Conservation (phyloP, 176 grass and related monocot genomes). For the Tuctoria greenei region DNA sequence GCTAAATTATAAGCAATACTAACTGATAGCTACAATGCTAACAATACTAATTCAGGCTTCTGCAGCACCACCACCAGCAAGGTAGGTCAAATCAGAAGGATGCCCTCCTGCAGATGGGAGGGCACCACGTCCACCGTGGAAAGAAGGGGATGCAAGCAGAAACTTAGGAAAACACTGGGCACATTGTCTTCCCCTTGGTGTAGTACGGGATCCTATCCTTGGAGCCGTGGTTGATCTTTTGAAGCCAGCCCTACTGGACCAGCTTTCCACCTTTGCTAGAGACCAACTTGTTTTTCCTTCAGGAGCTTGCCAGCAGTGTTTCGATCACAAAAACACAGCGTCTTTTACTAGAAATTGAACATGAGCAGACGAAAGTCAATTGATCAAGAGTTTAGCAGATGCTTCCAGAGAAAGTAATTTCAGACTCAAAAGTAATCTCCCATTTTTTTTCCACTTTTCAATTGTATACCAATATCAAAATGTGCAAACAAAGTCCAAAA, state of each 20-base stretch:
- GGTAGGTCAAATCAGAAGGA: conserved; percentile 81
- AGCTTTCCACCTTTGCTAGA: conserved; percentile 48
- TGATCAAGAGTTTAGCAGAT: background rate
- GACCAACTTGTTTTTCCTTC: conserved; percentile 35
- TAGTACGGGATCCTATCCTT: conserved; percentile 52
- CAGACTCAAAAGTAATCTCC: background rate
- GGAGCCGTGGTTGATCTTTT: conserved; percentile 69
- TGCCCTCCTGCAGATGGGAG: conserved; percentile 90
- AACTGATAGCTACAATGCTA: conserved; percentile 37
- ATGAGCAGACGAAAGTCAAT: background rate
- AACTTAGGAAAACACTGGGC: conserved; percentile 64
- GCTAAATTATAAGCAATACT: conserved; percentile 31
- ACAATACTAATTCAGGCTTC: conserved; percentile 43
- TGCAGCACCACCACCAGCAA: conserved; percentile 64
- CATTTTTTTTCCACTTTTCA: background rate
- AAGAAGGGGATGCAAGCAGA: conserved; percentile 78
- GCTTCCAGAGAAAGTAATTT: background rate
- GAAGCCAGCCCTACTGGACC: conserved; percentile 80
- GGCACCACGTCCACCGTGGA: conserved; percentile 83
- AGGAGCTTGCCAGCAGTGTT: conserved; percentile 23
- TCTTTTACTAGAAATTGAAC: conserved; percentile 18
- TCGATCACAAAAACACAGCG: conserved; percentile 5
- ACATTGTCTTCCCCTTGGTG: conserved; percentile 54
- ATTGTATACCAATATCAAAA: background rate
- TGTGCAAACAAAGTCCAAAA: background rate